These are phyloP conservation scores for Termitomyces sp. DNA, from an alignment of 768 basidiomycete species.

Conservation along the genomic window DNA sequence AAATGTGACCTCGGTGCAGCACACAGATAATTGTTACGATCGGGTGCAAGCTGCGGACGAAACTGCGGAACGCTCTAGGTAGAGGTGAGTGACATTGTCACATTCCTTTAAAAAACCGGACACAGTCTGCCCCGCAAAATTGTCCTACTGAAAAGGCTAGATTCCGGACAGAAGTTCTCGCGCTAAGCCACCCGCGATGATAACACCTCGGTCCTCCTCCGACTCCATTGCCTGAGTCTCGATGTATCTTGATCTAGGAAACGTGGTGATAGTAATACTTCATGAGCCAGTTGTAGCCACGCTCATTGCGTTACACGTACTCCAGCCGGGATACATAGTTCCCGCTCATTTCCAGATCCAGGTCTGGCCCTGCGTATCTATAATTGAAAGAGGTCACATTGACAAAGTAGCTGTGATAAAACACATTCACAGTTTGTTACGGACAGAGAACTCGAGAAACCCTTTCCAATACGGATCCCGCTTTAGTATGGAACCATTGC, in stretches of 20 bases:
- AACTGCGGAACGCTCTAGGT: neutral
- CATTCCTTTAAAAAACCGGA: neutral
- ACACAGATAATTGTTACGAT: neutral
- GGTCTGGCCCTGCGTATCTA: slow-evolving; percentile 40
- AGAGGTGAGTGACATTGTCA: neutral
- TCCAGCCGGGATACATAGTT: slow-evolving; percentile 45
- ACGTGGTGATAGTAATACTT: neutral
- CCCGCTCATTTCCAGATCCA: slow-evolving; percentile 39
- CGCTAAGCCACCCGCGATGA: slow-evolving; percentile 29
- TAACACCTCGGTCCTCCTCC: slow-evolving; percentile 26
- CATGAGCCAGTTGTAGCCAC: neutral
- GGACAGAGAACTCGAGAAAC: slow-evolving; percentile 40
- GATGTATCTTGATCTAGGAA: slow-evolving; percentile 18
- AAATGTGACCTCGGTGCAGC: neutral
- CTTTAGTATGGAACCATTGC: slow-evolving; percentile 36
- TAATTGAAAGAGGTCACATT: neutral
- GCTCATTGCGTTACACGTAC: slow-evolving; percentile 20
- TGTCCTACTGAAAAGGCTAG: neutral
- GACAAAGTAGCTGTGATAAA: neutral
- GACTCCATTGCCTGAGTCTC: slow-evolving; percentile 14
- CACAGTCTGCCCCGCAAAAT: neutral
- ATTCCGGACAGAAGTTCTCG: slow-evolving; percentile 22
- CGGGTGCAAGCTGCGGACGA: neutral
- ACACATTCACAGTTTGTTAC: slow-evolving; percentile 37
- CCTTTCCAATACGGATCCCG: slow-evolving; percentile 47